Conservation (phyloP, 1,139 yeast genomes). For the Diutina siamensis region DNA sequence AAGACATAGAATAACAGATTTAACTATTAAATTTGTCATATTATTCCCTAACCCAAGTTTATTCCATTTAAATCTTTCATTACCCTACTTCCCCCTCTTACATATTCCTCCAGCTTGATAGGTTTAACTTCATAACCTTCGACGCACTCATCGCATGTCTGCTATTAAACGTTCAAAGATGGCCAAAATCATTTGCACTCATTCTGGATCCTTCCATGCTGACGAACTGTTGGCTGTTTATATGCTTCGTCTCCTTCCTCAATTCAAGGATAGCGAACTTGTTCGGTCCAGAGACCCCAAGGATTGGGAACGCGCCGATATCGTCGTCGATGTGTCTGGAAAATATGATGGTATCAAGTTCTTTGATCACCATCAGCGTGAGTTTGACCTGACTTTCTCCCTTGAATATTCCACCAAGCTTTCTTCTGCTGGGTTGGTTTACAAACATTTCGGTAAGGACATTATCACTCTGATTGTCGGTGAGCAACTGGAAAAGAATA, state of each 20-base stretch:
- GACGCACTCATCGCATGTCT: background rate
- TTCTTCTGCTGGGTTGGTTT: slow-evolving; percentile 88
- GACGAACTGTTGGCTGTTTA: slow-evolving; percentile 95
- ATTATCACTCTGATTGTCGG: slow-evolving; percentile 30
- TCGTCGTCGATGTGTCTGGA: slow-evolving; percentile 94
- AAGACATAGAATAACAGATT: too few species aligned
- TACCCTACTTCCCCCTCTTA: too few species aligned
- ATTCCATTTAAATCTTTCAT: too few species aligned
- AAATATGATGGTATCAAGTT: slow-evolving; percentile 76
- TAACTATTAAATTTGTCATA: too few species aligned
- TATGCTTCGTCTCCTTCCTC: slow-evolving; percentile 66
- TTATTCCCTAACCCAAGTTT: too few species aligned
- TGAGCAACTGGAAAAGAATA: slow-evolving; percentile 20
- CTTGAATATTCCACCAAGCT: slow-evolving; percentile 50
- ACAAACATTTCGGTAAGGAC: slow-evolving; percentile 85
- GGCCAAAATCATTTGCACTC: slow-evolving; percentile 54
- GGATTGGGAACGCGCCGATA: slow-evolving; percentile 79
- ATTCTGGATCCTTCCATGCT: slow-evolving; percentile 93
- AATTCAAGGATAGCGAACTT: slow-evolving; percentile 51
- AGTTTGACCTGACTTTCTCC: slow-evolving; percentile 27
- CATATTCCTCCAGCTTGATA: too few species aligned
- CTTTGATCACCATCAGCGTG: slow-evolving; percentile 94
- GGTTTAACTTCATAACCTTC: too few species aligned
- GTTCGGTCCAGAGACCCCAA: slow-evolving; percentile 76
- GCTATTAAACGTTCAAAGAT: background rate